Conservation (phyloP, 2,329 filamentous ascomycete species). For the Cytospora piceicola region DNA sequence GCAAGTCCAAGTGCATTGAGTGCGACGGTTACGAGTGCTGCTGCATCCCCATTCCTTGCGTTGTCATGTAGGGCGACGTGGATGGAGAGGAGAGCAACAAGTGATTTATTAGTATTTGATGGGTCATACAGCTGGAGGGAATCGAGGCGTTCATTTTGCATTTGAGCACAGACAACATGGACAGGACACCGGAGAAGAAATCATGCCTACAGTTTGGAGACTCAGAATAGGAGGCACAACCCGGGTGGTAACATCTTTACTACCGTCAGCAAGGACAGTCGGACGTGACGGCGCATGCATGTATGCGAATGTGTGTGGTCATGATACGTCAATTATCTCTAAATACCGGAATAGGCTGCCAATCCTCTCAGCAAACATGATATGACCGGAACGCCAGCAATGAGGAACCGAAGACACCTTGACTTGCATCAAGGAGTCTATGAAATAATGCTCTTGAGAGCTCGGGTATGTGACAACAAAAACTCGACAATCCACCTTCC, state of each 20-base stretch:
- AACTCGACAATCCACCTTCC: background rate
- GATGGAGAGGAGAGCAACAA: background rate
- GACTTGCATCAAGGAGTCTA: background rate
- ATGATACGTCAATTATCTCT: slow-evolving; percentile 28
- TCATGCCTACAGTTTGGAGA: background rate
- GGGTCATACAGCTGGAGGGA: background rate
- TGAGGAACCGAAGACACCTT: background rate
- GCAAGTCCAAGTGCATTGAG: slow-evolving; percentile 53
- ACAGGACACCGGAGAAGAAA: background rate
- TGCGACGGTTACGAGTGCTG: slow-evolving; percentile 58
- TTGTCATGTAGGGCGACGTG: slow-evolving; percentile 47
- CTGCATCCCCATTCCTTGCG: slow-evolving; percentile 57
- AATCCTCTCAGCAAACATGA: background rate
- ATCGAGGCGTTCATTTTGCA: background rate
- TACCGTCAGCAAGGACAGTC: no score
- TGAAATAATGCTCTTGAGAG: background rate
- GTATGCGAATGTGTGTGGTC: background rate
- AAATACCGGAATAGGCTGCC: background rate
- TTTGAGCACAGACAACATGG: background rate
- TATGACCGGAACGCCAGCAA: background rate
- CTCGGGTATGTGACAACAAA: slow-evolving; percentile 1
- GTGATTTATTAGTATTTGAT: no score
- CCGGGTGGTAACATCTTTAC: no score
- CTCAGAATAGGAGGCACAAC: background rate
- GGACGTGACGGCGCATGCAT: no score